A percentile compares a stretch with the other conserved stretches of the same genome.
Evolutionary conservation across 2,329 filamentous ascomycete species (phyloP).

Genomic region (Zasmidium citrigriseum): DNA sequence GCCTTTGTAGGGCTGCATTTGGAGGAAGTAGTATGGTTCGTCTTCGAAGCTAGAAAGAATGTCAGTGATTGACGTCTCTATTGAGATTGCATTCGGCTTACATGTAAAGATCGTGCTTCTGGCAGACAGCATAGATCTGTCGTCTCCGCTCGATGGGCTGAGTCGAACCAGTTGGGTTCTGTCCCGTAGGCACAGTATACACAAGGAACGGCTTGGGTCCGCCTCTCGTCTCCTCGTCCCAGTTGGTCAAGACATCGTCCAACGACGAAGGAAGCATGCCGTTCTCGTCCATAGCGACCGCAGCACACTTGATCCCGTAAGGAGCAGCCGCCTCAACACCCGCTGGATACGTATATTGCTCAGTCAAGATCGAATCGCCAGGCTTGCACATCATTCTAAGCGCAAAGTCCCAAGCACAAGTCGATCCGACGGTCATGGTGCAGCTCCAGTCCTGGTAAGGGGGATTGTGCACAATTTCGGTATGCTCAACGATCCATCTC

Average conservation of each 20-base stretch:
- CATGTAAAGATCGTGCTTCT: conserved; percentile 83
- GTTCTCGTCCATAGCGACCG: conserved; percentile 66
- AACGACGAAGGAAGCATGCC: conserved; percentile 64
- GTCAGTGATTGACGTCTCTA: not conserved
- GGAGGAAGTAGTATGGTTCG: conserved; percentile 92
- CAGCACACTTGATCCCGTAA: conserved; percentile 61
- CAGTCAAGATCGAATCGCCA: conserved; percentile 77
- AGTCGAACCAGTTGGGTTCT: conserved; percentile 89
- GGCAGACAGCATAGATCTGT: conserved; percentile 74
- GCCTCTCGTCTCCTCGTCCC: conserved; percentile 60
- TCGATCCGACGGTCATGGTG: conserved; percentile 81
- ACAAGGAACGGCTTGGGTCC: conserved; percentile 67
- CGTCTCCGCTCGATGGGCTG: conserved; percentile 67
- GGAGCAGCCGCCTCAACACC: conserved; percentile 67
- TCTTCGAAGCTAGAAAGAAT: conserved; percentile 65
- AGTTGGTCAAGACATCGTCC: conserved; percentile 64
- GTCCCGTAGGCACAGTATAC: conserved; percentile 76
- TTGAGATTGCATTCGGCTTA: not conserved
- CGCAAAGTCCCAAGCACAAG: conserved; percentile 79
- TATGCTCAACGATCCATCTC: conserved; percentile 91
- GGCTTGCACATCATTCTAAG: conserved; percentile 78
- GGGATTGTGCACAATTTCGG: conserved; percentile 83
- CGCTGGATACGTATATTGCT: conserved; percentile 88
- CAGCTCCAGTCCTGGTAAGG: conserved; percentile 90
- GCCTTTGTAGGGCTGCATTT: conserved; percentile 75